These are phyloP conservation scores for Ceraceosorus guamensis DNA, from an alignment of 1,284 basidiomycete species.

Conservation along the genomic window DNA sequence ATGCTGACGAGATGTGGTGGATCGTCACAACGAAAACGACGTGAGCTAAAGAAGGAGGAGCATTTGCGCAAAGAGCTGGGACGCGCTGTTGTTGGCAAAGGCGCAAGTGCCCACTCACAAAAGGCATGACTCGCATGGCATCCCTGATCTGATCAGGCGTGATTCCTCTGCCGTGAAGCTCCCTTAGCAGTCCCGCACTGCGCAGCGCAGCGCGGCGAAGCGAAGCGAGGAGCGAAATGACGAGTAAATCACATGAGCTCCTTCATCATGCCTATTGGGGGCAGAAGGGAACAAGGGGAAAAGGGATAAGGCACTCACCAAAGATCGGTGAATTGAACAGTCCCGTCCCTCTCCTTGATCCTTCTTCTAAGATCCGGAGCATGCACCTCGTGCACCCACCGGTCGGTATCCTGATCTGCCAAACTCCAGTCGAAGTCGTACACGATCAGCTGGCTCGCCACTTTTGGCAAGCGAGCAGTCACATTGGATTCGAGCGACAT, in stretches of 20 bases:
- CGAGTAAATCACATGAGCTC: no score
- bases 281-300: no score
- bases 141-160: conserved; percentile 69
- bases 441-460: background rate
- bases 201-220: no score
- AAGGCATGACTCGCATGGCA: conserved; percentile 72
- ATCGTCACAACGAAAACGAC: no score
- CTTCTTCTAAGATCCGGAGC: conserved; percentile 74
- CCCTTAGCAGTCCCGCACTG: conserved; percentile 22
- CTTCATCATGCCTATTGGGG: no score
- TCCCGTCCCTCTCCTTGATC: conserved; percentile 62
- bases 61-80: no score
- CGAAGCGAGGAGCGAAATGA: no score
- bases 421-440: conserved; percentile 7
- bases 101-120: conserved; percentile 57
- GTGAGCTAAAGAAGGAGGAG: no score
- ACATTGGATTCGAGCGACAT: no score
- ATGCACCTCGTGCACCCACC: conserved; percentile 90
- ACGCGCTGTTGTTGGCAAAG: no score
- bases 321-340: conserved; percentile 79
- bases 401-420: conserved; percentile 91
- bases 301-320: background rate
- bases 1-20: conserved; percentile 55
- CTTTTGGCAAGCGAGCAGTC: background rate
- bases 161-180: conserved; percentile 45